Conservation (phyloP, 1,139 yeast genomes). For the Meyerozyma smithsonii region DNA sequence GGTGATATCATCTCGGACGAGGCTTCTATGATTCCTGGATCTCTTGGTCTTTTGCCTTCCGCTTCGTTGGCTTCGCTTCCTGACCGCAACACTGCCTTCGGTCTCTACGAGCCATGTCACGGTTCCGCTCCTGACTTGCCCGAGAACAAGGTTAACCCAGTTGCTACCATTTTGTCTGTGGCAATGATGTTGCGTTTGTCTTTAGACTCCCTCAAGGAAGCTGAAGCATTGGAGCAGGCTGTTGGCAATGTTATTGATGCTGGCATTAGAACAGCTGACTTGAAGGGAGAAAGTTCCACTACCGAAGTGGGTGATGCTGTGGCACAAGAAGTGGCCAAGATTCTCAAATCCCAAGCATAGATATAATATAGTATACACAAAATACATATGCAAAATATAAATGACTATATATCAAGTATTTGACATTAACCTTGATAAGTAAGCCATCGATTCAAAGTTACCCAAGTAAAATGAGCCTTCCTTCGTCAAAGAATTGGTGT, state of each 20-base stretch:
- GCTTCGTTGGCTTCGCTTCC: slow-evolving; percentile 96
- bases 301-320: slow-evolving; percentile 91
- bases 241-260: slow-evolving; percentile 75
- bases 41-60: slow-evolving; percentile 90
- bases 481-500: not conserved
- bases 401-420: slow-evolving; percentile 7
- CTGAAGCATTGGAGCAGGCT: slow-evolving; percentile 84
- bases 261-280: slow-evolving; percentile 87
- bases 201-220: slow-evolving; percentile 75
- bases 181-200: slow-evolving; percentile 97
- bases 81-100: slow-evolving; percentile 88
- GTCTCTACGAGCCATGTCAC: slow-evolving; percentile 96
- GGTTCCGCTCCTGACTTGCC: slow-evolving; percentile 97
- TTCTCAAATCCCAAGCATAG: slow-evolving; percentile 29
- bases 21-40: slow-evolving; percentile 96
- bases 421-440: slow-evolving; percentile 29
- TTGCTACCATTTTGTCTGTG: slow-evolving; percentile 90
- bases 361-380: slow-evolving; percentile 9
- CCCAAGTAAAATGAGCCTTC: not conserved
- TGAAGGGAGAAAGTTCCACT: slow-evolving; percentile 77
- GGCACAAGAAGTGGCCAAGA: slow-evolving; percentile 62
- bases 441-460: slow-evolving; percentile 25
- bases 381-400: slow-evolving; percentile 23
- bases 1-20: slow-evolving; percentile 98
- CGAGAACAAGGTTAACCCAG: slow-evolving; percentile 83